phyloP scores from a whole-genome alignment of 2,329 filamentous ascomycete genomes.

The Furcasterigmium sp. region DNA sequence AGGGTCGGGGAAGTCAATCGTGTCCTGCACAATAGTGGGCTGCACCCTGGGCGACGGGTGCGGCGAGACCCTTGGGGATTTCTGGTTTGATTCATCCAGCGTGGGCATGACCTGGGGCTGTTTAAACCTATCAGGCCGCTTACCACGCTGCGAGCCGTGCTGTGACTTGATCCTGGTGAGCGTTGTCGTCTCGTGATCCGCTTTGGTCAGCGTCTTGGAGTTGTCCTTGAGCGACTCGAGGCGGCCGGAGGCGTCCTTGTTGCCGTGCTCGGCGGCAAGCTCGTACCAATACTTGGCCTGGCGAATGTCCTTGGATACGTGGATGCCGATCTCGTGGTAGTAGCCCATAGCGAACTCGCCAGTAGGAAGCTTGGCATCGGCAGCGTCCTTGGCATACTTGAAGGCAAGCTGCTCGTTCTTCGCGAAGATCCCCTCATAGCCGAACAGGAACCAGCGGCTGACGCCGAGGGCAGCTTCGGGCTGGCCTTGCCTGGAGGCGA shows the following conservation, averaged over 20 bases:
- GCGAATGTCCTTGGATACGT: slow-evolving; percentile 74
- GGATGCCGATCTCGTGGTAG: slow-evolving; percentile 94
- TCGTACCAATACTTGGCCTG: slow-evolving; percentile 88
- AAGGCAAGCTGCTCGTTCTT: slow-evolving; percentile 96
- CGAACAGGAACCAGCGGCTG: slow-evolving; percentile 97
- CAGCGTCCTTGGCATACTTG: slow-evolving; percentile 83
- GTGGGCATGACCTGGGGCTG: slow-evolving; percentile 38
- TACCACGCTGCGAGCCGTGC: slow-evolving; percentile 63
- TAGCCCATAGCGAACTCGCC: slow-evolving; percentile 97
- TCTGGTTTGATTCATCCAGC: slow-evolving; percentile 34
- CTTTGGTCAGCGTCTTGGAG: slow-evolving; percentile 78
- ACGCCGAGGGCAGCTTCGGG: slow-evolving; percentile 92
- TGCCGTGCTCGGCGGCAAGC: slow-evolving; percentile 82
- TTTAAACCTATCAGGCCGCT: slow-evolving; percentile 55
- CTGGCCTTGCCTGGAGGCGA: slow-evolving; percentile 88
- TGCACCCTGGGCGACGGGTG: slow-evolving; percentile 34
- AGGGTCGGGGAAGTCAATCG: slow-evolving; percentile 41
- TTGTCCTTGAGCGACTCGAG: slow-evolving; percentile 79
- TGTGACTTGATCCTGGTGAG: slow-evolving; percentile 82
- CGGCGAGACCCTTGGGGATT: slow-evolving; percentile 30
- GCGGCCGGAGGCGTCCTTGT: slow-evolving; percentile 77
- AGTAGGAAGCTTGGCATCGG: slow-evolving; percentile 73
- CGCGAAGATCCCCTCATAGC: slow-evolving; percentile 83
- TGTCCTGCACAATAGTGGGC: slow-evolving; percentile 31
- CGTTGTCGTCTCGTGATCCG: slow-evolving; percentile 89